These are phyloP conservation scores for Nepenthes gracilis DNA, from an alignment of 148 eudicot genomes.

Conservation along the genomic window DNA sequence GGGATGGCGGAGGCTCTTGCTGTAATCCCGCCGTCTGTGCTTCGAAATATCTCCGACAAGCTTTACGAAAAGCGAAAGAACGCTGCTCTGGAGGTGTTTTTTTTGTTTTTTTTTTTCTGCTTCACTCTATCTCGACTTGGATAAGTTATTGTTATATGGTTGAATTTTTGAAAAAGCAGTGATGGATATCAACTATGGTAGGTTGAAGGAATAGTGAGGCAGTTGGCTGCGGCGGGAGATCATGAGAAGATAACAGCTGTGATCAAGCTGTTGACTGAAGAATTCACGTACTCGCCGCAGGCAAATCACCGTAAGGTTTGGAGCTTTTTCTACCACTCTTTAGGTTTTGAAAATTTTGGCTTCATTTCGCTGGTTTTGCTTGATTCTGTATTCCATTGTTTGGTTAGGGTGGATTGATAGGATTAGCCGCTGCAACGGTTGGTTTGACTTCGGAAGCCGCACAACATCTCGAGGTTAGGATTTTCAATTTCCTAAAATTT, in stretches of 20 bases:
- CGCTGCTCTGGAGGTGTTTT: conserved; percentile 84
- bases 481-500: neutral
- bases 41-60: conserved; percentile 82
- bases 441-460: conserved; percentile 85
- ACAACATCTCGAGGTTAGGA: conserved; percentile 87
- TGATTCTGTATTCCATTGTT: conserved; percentile 5
- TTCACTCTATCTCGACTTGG: neutral
- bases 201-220: conserved; percentile 96
- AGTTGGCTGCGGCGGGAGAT: conserved; percentile 51
- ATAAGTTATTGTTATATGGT: conserved; percentile 1
- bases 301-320: conserved; percentile 77
- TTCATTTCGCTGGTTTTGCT: neutral
- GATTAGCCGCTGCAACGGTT: conserved; percentile 94
- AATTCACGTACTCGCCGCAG: conserved; percentile 69
- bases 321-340: no score
- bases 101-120: neutral
- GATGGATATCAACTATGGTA: conserved; percentile 3
- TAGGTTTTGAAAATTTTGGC: neutral
- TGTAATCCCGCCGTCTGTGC: conserved; percentile 56
- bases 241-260: conserved; percentile 81
- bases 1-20: conserved; percentile 48
- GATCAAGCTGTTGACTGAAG: conserved; percentile 65
- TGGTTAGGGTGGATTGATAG: conserved; percentile 90
- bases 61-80: conserved; percentile 94
- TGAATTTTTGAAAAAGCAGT: neutral